Evolutionary conservation across 805 yeast genomes (phyloP).

Genomic region (Nakazawaea ernobii): DNA sequence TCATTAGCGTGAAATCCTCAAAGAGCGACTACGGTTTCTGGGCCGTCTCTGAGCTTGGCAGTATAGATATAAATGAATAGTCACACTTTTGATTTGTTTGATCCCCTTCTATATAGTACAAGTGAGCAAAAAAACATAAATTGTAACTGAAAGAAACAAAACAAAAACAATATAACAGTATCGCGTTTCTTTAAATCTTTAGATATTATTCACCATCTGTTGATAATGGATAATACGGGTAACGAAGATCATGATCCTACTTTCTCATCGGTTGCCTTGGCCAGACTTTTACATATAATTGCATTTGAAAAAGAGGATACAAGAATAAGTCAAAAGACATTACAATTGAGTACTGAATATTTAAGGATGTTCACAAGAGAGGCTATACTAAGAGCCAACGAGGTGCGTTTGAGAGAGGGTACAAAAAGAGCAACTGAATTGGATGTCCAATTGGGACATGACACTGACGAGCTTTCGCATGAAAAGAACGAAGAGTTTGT

Average conservation of each 20-base stretch:
- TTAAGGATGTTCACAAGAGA: constrained; percentile 51
- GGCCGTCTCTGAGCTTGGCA: neutral
- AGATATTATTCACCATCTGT: neutral
- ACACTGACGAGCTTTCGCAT: constrained; percentile 28
- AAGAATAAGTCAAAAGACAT: constrained; percentile 40
- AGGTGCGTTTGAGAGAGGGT: constrained; percentile 32
- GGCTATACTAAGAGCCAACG: constrained; percentile 54
- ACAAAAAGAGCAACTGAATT: neutral
- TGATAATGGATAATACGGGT: constrained; percentile 3
- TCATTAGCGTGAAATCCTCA: constrained; percentile 15
- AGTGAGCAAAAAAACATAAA: no score
- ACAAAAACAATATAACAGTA: no score
- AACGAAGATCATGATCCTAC: constrained; percentile 13
- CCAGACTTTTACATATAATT: constrained; percentile 45
- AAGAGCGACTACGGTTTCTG: constrained; percentile 1
- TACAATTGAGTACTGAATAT: constrained; percentile 48
- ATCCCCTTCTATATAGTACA: neutral
- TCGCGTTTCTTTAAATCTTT: no score
- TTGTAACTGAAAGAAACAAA: no score
- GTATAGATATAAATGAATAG: neutral
- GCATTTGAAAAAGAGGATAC: constrained; percentile 43
- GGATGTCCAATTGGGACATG: constrained; percentile 19
- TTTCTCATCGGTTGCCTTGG: constrained; percentile 32
- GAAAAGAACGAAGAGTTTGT: constrained; percentile 15
- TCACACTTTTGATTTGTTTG: neutral